Conservation (phyloP, 2,329 filamentous ascomycete species). For the Fonsecaea nubica region DNA sequence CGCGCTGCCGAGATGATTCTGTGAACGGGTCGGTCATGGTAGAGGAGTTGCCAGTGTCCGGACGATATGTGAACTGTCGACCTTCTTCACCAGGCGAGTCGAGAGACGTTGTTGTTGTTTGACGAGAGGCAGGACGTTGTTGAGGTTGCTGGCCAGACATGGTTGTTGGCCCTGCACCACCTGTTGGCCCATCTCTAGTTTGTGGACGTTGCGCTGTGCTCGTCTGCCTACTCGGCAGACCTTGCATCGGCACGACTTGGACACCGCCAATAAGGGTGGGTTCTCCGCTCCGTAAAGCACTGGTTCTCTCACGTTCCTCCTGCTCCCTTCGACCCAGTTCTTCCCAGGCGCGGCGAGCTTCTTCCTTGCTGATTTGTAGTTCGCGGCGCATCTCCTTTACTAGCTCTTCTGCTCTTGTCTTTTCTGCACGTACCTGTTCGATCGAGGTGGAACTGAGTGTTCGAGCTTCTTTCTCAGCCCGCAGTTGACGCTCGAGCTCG, state of each 20-base stretch:
- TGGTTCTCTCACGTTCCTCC: conserved; percentile 85
- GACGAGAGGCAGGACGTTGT: conserved; percentile 36
- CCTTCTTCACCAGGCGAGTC: conserved; percentile 48
- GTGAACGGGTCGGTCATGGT: conserved; percentile 69
- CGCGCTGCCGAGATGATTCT: conserved; percentile 48
- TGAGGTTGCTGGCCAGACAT: conserved; percentile 42
- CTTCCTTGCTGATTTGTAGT: conserved; percentile 91
- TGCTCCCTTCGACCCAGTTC: conserved; percentile 92
- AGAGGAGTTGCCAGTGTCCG: conserved; percentile 56
- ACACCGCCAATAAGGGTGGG: conserved; percentile 91
- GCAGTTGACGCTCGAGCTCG: conserved; percentile 76
- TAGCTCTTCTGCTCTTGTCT: conserved; percentile 73
- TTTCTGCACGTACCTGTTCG: conserved; percentile 72
- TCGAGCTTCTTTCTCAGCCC: conserved; percentile 73
- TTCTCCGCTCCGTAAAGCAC: conserved; percentile 83
- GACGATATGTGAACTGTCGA: conserved; percentile 59
- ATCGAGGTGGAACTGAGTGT: conserved; percentile 67
- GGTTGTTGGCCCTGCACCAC: conserved; percentile 45
- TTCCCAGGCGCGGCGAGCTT: conserved; percentile 95
- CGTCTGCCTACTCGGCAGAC: conserved; percentile 63
- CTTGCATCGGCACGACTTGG: conserved; percentile 91
- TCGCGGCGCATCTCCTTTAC: conserved; percentile 92
- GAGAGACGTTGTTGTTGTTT: conserved; percentile 38
- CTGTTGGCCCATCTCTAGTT: conserved; percentile 54
- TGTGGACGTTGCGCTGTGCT: conserved; percentile 54